Evolutionary conservation across 176 grass and related monocot species (phyloP).

Genomic region (Saccharum officinarum): DNA sequence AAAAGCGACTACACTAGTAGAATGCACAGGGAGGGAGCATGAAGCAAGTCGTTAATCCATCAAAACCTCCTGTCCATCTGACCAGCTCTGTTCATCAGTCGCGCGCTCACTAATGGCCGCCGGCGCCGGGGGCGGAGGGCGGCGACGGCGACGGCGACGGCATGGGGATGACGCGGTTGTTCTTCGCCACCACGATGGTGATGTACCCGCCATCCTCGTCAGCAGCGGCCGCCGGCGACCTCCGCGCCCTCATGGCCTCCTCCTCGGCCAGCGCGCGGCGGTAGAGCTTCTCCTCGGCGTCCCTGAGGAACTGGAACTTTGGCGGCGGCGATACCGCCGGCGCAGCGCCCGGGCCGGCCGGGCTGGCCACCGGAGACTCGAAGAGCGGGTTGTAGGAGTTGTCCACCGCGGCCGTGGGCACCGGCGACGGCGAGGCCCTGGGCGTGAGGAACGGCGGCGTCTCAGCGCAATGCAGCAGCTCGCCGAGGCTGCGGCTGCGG

Average conservation of each 20-base stretch:
- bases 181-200: constrained; percentile 58
- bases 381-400: constrained; percentile 69
- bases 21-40: not conserved
- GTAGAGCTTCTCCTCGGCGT: constrained; percentile 93
- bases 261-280: constrained; percentile 65
- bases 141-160: constrained; percentile 21
- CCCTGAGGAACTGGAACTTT: constrained; percentile 87
- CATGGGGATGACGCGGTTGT: constrained; percentile 36
- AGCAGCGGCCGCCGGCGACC: constrained; percentile 32
- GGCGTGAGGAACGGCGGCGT: constrained; percentile 79
- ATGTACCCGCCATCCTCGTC: constrained; percentile 59
- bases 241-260: constrained; percentile 46
- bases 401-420: constrained; percentile 14
- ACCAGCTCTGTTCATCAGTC: not conserved
- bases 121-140: not conserved
- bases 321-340: constrained; percentile 61
- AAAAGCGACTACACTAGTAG: constrained; percentile 44
- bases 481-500: constrained; percentile 44
- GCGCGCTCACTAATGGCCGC: constrained; percentile 14
- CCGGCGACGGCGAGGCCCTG: constrained; percentile 37
- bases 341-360: not conserved
- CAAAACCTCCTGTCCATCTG: not conserved
- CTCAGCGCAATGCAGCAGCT: constrained; percentile 59
- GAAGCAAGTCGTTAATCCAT: constrained; percentile 33
- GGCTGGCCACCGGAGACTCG: constrained; percentile 44